Evolutionary conservation across 805 yeast genomes (phyloP), one percentile per base, ranked within the genome.

Genomic region (Blastobotrys chiropterorum): DNA sequence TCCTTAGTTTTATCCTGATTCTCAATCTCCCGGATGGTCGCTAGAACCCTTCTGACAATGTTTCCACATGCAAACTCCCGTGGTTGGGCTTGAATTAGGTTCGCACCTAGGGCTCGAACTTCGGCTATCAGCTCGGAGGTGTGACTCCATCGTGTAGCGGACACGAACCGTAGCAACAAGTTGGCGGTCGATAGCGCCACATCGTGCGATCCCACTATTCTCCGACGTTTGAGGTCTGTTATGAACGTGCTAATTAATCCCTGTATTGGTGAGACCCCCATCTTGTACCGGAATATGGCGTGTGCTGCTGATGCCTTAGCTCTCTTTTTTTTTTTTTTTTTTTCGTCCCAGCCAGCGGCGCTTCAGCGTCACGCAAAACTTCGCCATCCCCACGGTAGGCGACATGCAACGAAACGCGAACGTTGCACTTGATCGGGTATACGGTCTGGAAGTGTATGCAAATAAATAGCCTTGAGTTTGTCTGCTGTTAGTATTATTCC

Each of bases 141-240:
- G 53, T 81, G 80, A 47, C 80, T 74, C 98, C 98, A 94, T 65
- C 96, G 76, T 1, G 94, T 87, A 11, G 86, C 86, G 0, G 97
- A 88, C 17, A 90, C 83, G 48, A 89, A 94, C 66, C 96, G 79
- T 80, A 88, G 85, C 56, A 94, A 69, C 48, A 92, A 72, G 59
- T 89, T 95, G 16, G 96, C 84, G 5, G 96, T 87, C 50, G 86
- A 94, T 38, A 88, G 73, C 0, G 98, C 97, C 44, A 89, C 86
- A 15, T 75, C 76, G 59, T 83, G 84, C 13, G 96, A 87, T 1
- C 95, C 96, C 3, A 76, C 69, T 44, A 90, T 77, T 66, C 90
- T 96, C 53, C 92, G 82, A 59, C 97, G 83, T 66, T 89, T 90
- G 59, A 92, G 77, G 55, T 56, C 56, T 5, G 59, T 57, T 22